These are phyloP conservation scores for Papiliotrema nemorosa DNA, from an alignment of 1,284 basidiomycete species.

Conservation along the genomic window DNA sequence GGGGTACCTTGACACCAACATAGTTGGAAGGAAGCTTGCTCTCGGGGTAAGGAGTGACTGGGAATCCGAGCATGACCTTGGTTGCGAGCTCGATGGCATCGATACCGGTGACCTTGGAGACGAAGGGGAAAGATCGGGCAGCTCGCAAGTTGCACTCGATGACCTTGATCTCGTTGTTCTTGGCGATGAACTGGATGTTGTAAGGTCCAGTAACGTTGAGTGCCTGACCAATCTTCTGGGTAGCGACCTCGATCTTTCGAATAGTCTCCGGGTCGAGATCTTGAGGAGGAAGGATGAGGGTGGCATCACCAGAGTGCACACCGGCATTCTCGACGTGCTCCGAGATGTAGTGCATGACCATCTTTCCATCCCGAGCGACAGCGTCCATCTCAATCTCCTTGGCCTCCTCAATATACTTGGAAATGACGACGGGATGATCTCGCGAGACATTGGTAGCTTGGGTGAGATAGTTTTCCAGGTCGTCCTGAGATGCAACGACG, in stretches of 20 bases:
- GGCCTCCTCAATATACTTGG: conserved; percentile 98
- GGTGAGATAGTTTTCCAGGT: conserved; percentile 84
- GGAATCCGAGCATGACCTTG: conserved; percentile 91
- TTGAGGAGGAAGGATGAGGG: conserved; percentile 94
- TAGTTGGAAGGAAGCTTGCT: conserved; percentile 82
- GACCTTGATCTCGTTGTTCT: conserved; percentile 99
- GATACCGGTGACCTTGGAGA: conserved; percentile 94
- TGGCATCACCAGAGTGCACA: conserved; percentile 96
- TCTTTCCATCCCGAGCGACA: conserved; percentile 91
- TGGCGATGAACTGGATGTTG: conserved; percentile 99
- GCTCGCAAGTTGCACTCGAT: conserved; percentile 99
- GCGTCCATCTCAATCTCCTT: conserved; percentile 99
- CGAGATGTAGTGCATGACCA: conserved; percentile 99
- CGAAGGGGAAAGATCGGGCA: conserved; percentile 97
- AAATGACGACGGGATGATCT: conserved; percentile 96
- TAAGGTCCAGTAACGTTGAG: conserved; percentile 97
- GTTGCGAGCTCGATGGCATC: conserved; percentile 99
- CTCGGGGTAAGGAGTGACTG: conserved; percentile 87
- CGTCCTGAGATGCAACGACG: conserved; percentile 89
- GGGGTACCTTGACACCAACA: conserved; percentile 97
- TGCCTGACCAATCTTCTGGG: conserved; percentile 95
- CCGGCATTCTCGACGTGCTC: conserved; percentile 99
- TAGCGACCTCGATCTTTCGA: conserved; percentile 91
- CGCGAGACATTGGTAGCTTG: conserved; percentile 96
- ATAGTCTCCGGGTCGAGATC: conserved; percentile 96